Base-by-base conservation (phyloP, 768 basidiomycete genomes). In the Boletellus sp. region DNA sequence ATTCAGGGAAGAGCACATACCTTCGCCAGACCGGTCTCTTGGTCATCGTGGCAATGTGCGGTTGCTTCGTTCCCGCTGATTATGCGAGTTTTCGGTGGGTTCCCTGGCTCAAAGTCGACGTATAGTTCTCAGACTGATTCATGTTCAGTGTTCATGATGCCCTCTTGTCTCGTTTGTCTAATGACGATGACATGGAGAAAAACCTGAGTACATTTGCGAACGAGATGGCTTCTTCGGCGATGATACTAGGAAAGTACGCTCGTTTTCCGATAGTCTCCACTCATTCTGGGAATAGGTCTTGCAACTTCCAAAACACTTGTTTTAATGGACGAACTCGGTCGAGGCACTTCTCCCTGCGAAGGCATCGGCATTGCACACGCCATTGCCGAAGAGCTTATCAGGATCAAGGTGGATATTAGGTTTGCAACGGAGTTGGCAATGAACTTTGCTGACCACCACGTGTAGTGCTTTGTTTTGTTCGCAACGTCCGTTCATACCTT, bases 201-300 rank as follows among this genome's bases (percentile, higher is more conserved):
- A 88, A 79, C 38, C 67, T 98, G 22, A 96, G 94, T 56, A 97
- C 96, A 0, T 99, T 99, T 69, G 92, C 93, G 1, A 85, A 81
- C 55, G 95, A 99, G 70, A 97, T 99, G 91, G 82, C 87, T 1
- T 83, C 89, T 3, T 85, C 85, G 22, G 88, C 92, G 1, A 93
- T 94, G 89, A 93, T 97, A 47, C 71, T 95, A 40, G 87, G 92
- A 84, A 51, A 46, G 66, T 38, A 7, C 33, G 17, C 4, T 16
- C 4, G 22, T 36, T 37, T 26, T 17, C 8, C 15, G 12, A 28
- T 37, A 23, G 20, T 42, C 24, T 36, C 10, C 37, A 26, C 42
- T 47, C 10, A 53, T 46, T 34, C 24, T 33, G 16, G 32, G 20
- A 44, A 35, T 50, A 85, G 89, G 90, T 1, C 73, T 95, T 13